phyloP scores from a whole-genome alignment of 176 grass and related monocot species.

The Saccharum spontaneum region DNA sequence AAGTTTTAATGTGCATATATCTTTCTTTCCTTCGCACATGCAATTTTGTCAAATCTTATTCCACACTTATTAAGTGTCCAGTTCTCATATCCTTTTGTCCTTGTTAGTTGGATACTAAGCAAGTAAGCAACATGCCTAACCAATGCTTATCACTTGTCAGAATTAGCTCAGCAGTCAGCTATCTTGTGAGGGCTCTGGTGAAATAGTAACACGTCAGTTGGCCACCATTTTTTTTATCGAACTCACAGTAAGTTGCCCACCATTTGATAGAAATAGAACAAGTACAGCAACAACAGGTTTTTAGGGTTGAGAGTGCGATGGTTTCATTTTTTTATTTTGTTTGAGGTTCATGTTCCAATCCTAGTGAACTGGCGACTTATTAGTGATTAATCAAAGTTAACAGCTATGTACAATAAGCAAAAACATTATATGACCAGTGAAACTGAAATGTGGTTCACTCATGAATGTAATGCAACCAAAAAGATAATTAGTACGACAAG shows the following conservation, averaged over 20 bases:
- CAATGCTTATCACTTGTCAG: not conserved
- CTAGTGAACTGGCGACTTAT: not conserved
- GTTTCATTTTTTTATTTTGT: not conserved
- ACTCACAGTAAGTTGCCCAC: not conserved
- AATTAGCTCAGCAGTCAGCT: not conserved
- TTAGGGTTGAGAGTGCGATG: not conserved
- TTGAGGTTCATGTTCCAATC: not conserved
- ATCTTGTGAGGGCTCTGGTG: not conserved
- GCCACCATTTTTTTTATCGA: not conserved
- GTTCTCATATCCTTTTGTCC: not conserved
- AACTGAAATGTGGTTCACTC: not conserved
- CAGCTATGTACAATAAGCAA: not conserved
- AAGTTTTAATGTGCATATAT: not conserved
- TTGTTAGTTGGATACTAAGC: not conserved
- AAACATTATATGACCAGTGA: not conserved
- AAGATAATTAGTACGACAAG: slow-evolving; percentile 23
- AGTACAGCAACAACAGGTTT: not conserved
- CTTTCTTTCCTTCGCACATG: not conserved
- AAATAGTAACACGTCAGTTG: not conserved
- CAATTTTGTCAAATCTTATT: not conserved
- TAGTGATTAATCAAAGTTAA: not conserved
- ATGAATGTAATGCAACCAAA: not conserved
- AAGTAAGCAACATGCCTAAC: not conserved
- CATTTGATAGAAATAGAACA: not conserved
- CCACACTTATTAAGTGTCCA: not conserved